A percentile compares a stretch with the other conserved stretches of the same genome.
Conservation (phyloP, 345 rosid species). For the Moricandia arvensis region DNA sequence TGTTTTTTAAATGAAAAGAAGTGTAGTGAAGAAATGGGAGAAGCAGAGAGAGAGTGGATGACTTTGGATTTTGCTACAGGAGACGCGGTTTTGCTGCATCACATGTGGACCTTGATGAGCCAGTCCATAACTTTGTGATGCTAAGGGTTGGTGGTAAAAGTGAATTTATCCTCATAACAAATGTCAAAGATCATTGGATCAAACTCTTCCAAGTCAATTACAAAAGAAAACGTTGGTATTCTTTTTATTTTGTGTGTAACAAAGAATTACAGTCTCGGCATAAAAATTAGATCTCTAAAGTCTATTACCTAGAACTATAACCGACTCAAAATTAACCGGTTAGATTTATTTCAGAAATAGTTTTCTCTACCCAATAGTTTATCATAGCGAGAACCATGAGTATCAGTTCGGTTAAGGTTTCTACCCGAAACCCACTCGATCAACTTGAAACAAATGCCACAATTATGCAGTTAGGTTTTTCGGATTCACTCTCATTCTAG, state of each 20-base stretch:
- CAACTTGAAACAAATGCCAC: too few relatives aligned
- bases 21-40: slow-evolving; percentile 25
- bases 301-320: not conserved
- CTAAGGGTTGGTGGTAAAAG: slow-evolving; percentile 26
- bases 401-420: not conserved
- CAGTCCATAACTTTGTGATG: slow-evolving; percentile 25
- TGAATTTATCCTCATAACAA: slow-evolving; percentile 11
- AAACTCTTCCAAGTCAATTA: not conserved
- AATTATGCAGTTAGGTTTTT: too few relatives aligned
- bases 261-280: not conserved
- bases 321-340: not conserved
- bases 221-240: not conserved
- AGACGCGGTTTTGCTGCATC: slow-evolving; percentile 39
- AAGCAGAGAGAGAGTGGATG: slow-evolving; percentile 14
- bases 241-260: not conserved
- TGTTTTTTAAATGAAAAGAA: not conserved
- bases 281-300: not conserved
- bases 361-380: not conserved
- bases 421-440: too few relatives aligned
- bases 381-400: not conserved
- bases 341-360: not conserved
- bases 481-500: too few relatives aligned
- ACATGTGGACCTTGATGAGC: slow-evolving; percentile 18
- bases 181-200: slow-evolving; percentile 24
- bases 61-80: slow-evolving; percentile 10